Conservation (phyloP, 2,329 filamentous ascomycete species). For the Hortaea sp. region DNA sequence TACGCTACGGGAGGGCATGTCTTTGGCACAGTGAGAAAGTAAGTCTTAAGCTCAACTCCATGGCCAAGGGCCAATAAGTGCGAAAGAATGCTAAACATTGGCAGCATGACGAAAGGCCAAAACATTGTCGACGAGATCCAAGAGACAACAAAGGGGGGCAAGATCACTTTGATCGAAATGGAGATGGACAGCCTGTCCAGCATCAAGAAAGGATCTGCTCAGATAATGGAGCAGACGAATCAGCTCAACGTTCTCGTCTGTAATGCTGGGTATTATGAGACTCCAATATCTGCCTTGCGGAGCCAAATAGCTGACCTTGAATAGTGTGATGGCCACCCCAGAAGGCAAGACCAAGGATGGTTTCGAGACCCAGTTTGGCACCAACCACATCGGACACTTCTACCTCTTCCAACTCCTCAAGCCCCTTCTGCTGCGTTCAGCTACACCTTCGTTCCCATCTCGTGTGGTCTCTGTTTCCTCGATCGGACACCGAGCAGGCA, state of each 20-base stretch:
- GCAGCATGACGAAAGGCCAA: constrained; percentile 21
- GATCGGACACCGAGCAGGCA: constrained; percentile 30
- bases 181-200: constrained; percentile 20
- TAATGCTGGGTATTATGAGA: constrained; percentile 9
- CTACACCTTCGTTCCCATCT: constrained; percentile 32
- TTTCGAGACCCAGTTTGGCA: constrained; percentile 43
- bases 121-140: constrained; percentile 25
- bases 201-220: constrained; percentile 23
- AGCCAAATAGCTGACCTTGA: not conserved
- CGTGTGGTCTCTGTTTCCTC: constrained; percentile 40
- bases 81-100: constrained; percentile 6
- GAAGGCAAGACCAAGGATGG: constrained; percentile 33
- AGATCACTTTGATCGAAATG: constrained; percentile 27
- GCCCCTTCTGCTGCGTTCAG: constrained; percentile 29
- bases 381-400: constrained; percentile 45
- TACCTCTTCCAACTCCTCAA: constrained; percentile 43
- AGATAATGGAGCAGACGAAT: constrained; percentile 9
- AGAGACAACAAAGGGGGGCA: constrained; percentile 18
- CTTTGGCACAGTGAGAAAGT: constrained; percentile 30
- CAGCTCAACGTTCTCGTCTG: constrained; percentile 13
- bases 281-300: too few species aligned
- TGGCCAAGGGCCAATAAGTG: constrained; percentile 11
- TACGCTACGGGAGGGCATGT: constrained; percentile 33
- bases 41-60: not conserved
- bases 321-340: constrained; percentile 31